Percentiles rank a stretch among this genome's conserved stretches.
These are phyloP conservation scores for Cenchrus americanus DNA, from an alignment of 176 grass and related monocot genomes.

Conservation along the genomic window DNA sequence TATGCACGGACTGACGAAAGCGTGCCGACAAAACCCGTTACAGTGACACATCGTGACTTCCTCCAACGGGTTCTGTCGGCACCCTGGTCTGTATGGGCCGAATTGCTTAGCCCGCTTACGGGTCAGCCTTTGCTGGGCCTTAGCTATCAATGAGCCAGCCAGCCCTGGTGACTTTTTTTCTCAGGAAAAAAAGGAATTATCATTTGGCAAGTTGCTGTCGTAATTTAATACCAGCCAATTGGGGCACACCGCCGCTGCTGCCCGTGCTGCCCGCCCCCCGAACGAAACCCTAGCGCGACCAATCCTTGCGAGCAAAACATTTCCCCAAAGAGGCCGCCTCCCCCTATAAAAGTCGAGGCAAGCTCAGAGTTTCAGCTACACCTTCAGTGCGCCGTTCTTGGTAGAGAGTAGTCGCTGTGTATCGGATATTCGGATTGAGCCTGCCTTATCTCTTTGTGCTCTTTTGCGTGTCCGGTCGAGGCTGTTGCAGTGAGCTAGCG, in stretches of 20 bases:
- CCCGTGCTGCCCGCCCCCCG: conserved; percentile 20
- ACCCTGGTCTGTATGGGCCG: background rate
- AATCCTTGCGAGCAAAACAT: conserved; percentile 15
- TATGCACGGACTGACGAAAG: background rate
- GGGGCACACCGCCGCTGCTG: conserved; percentile 28
- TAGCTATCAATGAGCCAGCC: too few species aligned
- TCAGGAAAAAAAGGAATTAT: too few species aligned
- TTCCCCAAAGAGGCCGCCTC: conserved; percentile 21
- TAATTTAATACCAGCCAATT: conserved; percentile 52
- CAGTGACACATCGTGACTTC: background rate
- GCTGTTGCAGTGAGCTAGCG: background rate
- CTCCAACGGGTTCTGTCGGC: background rate
- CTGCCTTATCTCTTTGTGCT: background rate
- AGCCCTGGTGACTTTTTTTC: too few species aligned
- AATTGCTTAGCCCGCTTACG: too few species aligned
- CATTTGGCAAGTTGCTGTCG: background rate
- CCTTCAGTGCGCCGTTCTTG: background rate
- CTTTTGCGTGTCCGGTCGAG: background rate
- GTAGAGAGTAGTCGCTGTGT: background rate
- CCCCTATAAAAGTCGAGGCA: conserved; percentile 37
- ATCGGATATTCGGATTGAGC: too few species aligned
- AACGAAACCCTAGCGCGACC: conserved; percentile 44
- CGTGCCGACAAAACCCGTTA: too few species aligned
- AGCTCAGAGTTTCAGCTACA: background rate
- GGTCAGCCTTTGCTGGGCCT: background rate